phyloP scores from a whole-genome alignment of 148 eudicot genomes.

The Cornus florida region DNA sequence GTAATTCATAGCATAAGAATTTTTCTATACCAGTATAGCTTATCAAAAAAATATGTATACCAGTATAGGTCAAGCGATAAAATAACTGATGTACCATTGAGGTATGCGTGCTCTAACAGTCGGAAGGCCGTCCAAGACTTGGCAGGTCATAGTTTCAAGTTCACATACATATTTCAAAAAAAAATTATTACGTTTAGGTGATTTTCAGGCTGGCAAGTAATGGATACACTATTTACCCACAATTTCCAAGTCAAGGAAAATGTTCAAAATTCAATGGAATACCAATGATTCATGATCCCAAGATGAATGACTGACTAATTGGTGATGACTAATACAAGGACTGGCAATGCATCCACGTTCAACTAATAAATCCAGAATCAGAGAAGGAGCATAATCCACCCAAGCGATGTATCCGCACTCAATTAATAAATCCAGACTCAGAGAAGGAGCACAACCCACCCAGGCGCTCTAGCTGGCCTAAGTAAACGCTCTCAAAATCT shows the following conservation, averaged over 20 bases:
- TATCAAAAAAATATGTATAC: too few relatives aligned
- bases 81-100: too few relatives aligned
- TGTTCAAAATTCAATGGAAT: background rate
- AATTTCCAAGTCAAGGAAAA: background rate
- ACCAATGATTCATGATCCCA: background rate
- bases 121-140: background rate
- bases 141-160: background rate
- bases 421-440: background rate
- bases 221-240: background rate
- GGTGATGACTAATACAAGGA: background rate
- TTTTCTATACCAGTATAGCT: too few relatives aligned
- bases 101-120: background rate
- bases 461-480: background rate
- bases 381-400: background rate
- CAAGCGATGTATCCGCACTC: background rate
- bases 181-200: background rate
- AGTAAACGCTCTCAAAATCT: background rate
- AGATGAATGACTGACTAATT: too few relatives aligned
- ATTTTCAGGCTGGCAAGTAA: background rate
- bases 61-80: background rate
- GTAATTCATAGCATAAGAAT: too few relatives aligned
- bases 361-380: background rate
- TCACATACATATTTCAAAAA: background rate
- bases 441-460: conserved; percentile 1
- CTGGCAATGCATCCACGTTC: background rate